Percentiles rank a stretch among this genome's conserved stretches.
Evolutionary conservation across 129 eudicot species (phyloP).

Genomic region (Silybum marianum): DNA sequence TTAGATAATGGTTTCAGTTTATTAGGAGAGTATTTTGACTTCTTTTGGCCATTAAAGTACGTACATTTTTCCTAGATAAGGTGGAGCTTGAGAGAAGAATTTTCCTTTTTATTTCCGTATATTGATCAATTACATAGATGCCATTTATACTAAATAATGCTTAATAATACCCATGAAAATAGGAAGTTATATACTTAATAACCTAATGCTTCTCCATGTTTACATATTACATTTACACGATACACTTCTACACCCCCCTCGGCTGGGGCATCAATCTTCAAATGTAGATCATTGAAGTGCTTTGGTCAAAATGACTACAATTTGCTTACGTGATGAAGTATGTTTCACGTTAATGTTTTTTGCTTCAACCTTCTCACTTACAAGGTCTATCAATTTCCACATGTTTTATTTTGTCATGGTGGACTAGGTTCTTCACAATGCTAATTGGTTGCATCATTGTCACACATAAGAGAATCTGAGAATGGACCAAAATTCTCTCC

Average conservation of each 20-base stretch:
- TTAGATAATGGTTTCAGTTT: not conserved
- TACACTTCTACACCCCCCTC: not conserved
- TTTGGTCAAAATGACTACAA: not conserved
- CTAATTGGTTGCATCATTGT: constrained; percentile 2
- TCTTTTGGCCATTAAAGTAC: not conserved
- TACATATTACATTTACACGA: not conserved
- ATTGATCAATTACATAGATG: not conserved
- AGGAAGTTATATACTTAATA: not conserved
- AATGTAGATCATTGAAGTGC: not conserved
- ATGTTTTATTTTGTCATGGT: not conserved
- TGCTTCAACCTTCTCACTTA: not conserved
- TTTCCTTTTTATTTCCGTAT: not conserved
- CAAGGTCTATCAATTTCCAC: not conserved
- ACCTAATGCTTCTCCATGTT: not conserved
- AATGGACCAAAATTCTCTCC: not conserved
- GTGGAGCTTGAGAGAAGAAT: not conserved
- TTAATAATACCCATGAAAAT: not conserved
- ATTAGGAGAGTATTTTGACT: not conserved
- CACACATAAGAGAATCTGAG: not conserved
- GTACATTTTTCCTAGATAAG: not conserved
- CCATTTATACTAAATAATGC: not conserved
- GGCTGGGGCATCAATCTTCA: not conserved
- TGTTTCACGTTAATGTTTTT: not conserved
- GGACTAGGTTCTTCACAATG: not conserved
- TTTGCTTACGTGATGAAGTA: not conserved